phyloP scores from a whole-genome alignment of 2,329 filamentous ascomycete genomes.

The Pseudocercospora ulei region DNA sequence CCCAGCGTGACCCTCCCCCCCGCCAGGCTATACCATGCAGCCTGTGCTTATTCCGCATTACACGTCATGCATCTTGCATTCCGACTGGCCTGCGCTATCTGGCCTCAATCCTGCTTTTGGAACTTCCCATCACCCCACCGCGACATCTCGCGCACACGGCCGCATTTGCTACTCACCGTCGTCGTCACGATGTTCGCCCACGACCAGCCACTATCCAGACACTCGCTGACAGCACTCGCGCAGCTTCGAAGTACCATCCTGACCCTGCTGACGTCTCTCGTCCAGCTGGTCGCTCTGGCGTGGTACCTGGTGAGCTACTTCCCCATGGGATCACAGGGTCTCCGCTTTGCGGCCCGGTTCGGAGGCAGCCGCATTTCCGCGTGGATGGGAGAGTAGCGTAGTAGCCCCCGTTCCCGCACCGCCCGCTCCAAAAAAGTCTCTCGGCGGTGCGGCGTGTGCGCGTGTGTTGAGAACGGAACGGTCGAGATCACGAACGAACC shows the following conservation, averaged over 20 bases:
- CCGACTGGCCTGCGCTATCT: constrained; percentile 18
- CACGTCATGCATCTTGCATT: constrained; percentile 11
- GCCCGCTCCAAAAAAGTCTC: no score
- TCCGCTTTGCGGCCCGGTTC: constrained; percentile 77
- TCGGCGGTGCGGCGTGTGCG: no score
- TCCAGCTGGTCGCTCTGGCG: constrained; percentile 70
- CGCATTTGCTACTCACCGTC: constrained; percentile 11
- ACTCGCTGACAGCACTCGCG: constrained; percentile 31
- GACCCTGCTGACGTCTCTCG: constrained; percentile 71
- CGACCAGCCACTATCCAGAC: constrained; percentile 5
- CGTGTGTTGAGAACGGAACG: no score
- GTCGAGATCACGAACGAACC: no score
- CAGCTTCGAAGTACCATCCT: constrained; percentile 76
- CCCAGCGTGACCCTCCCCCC: constrained; percentile 12
- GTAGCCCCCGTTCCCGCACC: constrained; percentile 11
- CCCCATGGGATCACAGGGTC: constrained; percentile 83
- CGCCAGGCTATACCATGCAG: constrained; percentile 13
- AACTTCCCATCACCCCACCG: neutral
- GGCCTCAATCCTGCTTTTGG: constrained; percentile 8
- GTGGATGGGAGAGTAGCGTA: constrained; percentile 66
- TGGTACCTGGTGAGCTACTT: constrained; percentile 99
- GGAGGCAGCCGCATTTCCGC: constrained; percentile 73
- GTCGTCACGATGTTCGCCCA: constrained; percentile 13
- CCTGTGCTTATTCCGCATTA: constrained; percentile 11
- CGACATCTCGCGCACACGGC: constrained; percentile 6